phyloP scores from a whole-genome alignment of 306 rosid genomes.

The Cotoneaster glaucophyllus region DNA sequence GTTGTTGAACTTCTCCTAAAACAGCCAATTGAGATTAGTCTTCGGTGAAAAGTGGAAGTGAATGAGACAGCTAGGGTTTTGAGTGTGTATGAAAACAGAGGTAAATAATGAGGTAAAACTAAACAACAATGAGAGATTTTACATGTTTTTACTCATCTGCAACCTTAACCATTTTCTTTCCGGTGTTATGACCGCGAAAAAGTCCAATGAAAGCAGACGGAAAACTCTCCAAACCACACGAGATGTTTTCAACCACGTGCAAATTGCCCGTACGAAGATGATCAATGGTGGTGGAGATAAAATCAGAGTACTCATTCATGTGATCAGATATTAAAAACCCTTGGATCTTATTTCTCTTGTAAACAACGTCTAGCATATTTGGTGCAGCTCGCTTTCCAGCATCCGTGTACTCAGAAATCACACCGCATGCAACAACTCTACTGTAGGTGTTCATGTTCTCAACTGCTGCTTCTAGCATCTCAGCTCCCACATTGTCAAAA shows the following conservation, averaged over 20 bases:
- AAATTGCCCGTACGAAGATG: slow-evolving; percentile 35
- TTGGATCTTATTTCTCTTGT: slow-evolving; percentile 50
- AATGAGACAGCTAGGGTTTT: no score
- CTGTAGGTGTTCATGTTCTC: slow-evolving; percentile 51
- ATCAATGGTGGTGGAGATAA: slow-evolving; percentile 30
- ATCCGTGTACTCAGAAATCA: slow-evolving; percentile 51
- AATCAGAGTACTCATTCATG: slow-evolving; percentile 24
- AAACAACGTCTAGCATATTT: slow-evolving; percentile 45
- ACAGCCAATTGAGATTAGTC: no score
- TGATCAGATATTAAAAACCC: slow-evolving; percentile 53
- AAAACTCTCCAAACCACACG: slow-evolving; percentile 48
- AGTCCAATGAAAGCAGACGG: slow-evolving; percentile 58
- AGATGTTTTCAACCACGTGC: slow-evolving; percentile 46
- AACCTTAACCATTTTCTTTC: slow-evolving; percentile 48
- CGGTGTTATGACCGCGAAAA: slow-evolving; percentile 47
- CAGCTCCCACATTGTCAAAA: slow-evolving; percentile 70
- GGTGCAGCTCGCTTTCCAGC: slow-evolving; percentile 37
- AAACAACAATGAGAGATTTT: background rate
- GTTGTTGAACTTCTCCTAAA: no score
- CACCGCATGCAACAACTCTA: slow-evolving; percentile 64
- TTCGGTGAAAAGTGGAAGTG: no score
- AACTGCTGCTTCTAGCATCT: slow-evolving; percentile 68
- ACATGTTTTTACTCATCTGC: slow-evolving; percentile 20
- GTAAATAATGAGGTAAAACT: background rate
- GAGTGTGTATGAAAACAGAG: no score